phyloP scores from a whole-genome alignment of 148 eudicot species.

The Diospyros lotus region DNA sequence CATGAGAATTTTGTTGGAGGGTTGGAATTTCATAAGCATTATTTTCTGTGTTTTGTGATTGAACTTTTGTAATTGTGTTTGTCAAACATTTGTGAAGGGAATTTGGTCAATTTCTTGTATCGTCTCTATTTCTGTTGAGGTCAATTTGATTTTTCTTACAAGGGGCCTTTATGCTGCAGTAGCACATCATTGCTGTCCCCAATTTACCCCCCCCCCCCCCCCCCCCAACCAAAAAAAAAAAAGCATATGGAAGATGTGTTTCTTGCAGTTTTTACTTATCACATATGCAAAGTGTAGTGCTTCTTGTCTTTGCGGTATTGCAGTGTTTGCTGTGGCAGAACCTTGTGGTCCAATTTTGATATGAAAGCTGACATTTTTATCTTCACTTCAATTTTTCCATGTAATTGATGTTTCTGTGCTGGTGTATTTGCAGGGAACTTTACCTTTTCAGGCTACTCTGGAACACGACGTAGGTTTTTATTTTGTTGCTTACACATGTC shows the following conservation, averaged over 20 bases:
- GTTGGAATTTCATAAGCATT: neutral
- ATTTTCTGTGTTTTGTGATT: neutral
- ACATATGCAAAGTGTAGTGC: too few species aligned
- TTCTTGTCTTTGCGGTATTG: neutral
- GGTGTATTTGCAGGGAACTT: constrained; percentile 24
- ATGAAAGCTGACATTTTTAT: neutral
- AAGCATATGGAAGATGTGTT: neutral
- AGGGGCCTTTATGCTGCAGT: neutral
- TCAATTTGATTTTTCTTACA: neutral
- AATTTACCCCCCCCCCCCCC: neutral
- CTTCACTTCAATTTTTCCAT: neutral
- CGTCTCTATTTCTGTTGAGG: neutral
- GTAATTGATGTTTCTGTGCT: neutral
- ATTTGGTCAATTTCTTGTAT: neutral
- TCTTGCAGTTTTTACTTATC: neutral
- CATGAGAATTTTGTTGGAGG: neutral
- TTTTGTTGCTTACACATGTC: neutral
- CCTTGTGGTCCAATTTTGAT: neutral
- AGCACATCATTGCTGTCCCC: neutral
- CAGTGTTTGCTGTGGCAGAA: neutral
- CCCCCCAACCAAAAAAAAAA: too few species aligned
- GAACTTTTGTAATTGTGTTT: neutral
- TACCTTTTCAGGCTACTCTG: constrained; percentile 19
- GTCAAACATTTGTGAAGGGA: neutral
- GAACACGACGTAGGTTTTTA: constrained; percentile 23